These are phyloP conservation scores for Puccinia triticina DNA, from an alignment of 1,284 basidiomycete species.

Conservation along the genomic window DNA sequence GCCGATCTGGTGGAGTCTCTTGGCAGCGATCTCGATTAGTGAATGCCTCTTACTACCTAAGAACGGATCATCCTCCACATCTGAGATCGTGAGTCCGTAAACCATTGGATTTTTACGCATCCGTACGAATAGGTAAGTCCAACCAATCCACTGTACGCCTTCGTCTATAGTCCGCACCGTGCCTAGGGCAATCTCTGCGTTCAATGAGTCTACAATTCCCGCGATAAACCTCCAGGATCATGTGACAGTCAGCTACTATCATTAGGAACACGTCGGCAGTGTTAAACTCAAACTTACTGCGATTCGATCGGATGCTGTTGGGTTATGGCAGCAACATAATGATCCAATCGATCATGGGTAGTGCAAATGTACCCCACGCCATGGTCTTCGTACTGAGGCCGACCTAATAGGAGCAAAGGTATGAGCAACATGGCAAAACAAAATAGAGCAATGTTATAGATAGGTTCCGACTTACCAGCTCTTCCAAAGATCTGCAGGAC, in stretches of 20 bases:
- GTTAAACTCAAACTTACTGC: slow-evolving; percentile 64
- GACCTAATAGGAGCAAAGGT: slow-evolving; percentile 62
- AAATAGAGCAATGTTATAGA: not conserved
- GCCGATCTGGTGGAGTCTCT: slow-evolving; percentile 71
- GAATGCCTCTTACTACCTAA: slow-evolving; percentile 75
- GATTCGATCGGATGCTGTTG: slow-evolving; percentile 96
- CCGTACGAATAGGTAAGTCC: slow-evolving; percentile 94
- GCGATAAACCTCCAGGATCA: slow-evolving; percentile 66
- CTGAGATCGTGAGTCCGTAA: slow-evolving; percentile 83
- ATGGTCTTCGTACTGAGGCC: slow-evolving; percentile 90
- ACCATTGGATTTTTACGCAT: slow-evolving; percentile 90
- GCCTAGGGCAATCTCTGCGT: slow-evolving; percentile 92
- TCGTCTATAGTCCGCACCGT: slow-evolving; percentile 87
- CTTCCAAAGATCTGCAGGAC: slow-evolving; percentile 95
- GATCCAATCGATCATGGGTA: slow-evolving; percentile 84
- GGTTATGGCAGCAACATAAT: slow-evolving; percentile 89
- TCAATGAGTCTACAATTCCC: slow-evolving; percentile 88
- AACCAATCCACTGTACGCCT: slow-evolving; percentile 92
- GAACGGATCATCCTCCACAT: slow-evolving; percentile 74
- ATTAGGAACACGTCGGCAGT: not conserved
- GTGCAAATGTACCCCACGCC: slow-evolving; percentile 98
- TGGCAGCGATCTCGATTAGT: slow-evolving; percentile 73
- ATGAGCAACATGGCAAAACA: not conserved
- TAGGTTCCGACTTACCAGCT: slow-evolving; percentile 67
- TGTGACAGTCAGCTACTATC: not conserved